These are phyloP conservation scores for Ormosia semicastrata DNA, from an alignment of 306 rosid species.

Conservation along the genomic window DNA sequence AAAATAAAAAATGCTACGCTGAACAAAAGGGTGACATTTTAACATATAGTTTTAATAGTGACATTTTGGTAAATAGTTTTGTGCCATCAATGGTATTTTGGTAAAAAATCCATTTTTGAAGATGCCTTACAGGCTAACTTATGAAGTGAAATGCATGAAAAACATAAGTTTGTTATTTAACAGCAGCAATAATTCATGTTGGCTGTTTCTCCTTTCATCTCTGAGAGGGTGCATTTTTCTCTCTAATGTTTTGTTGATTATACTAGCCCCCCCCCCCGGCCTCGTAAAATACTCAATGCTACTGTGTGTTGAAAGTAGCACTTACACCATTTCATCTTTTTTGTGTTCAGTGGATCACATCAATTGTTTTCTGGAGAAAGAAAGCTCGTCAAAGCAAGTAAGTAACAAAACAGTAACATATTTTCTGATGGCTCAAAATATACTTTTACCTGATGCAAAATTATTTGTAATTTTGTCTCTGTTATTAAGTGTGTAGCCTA, in stretches of 20 bases:
- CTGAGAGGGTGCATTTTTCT: not conserved
- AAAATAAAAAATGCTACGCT: no score
- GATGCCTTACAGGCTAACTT: constrained; percentile 11
- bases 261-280: not conserved
- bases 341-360: constrained; percentile 63
- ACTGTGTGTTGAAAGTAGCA: not conserved
- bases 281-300: not conserved
- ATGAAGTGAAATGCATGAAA: not conserved
- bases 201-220: constrained; percentile 1
- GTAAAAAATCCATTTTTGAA: not conserved
- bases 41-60: no score
- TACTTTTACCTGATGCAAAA: not conserved
- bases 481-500: not conserved
- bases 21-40: no score
- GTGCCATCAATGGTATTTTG: no score
- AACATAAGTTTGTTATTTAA: not conserved
- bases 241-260: not conserved
- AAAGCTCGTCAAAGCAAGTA: constrained; percentile 84
- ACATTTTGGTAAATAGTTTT: no score
- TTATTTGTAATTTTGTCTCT: not conserved
- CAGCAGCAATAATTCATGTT: not conserved
- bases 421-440: not conserved
- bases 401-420: constrained; percentile 34
- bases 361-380: constrained; percentile 79
- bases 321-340: constrained; percentile 16